A percentile compares a stretch with the other conserved stretches of the same genome.
Evolutionary conservation across 768 basidiomycete species (phyloP).

Genomic region (Leucocoprinus sp.): DNA sequence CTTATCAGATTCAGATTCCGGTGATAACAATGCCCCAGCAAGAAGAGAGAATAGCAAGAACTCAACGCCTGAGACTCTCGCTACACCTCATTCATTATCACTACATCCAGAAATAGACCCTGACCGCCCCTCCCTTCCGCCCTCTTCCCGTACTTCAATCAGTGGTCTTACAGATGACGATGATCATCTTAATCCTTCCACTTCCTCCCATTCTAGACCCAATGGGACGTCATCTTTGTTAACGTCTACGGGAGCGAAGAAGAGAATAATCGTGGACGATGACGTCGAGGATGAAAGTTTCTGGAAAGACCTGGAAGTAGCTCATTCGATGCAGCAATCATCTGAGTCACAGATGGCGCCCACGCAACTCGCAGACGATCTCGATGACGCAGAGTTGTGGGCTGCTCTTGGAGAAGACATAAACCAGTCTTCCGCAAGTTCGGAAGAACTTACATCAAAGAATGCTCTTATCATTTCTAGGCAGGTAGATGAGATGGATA

Average conservation of each 20-base stretch:
- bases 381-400: slow-evolving; percentile 22
- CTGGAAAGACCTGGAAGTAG: slow-evolving; percentile 62
- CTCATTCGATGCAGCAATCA: slow-evolving; percentile 14
- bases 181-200: slow-evolving; percentile 11
- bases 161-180: slow-evolving; percentile 16
- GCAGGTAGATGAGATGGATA: slow-evolving; percentile 5
- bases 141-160: slow-evolving; percentile 17
- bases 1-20: slow-evolving; percentile 12
- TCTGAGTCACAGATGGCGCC: slow-evolving; percentile 3
- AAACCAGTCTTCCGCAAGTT: slow-evolving; percentile 17
- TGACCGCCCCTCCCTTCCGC: slow-evolving; percentile 4
- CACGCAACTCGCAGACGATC: slow-evolving; percentile 16
- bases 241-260: neutral
- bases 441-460: slow-evolving; percentile 8
- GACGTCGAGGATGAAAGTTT: slow-evolving; percentile 51
- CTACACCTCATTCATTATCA: neutral
- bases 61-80: neutral
- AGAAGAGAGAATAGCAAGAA: slow-evolving; percentile 5
- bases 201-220: slow-evolving; percentile 4
- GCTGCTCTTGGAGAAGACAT: slow-evolving; percentile 13
- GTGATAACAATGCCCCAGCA: slow-evolving; percentile 10
- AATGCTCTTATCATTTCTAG: slow-evolving; percentile 22
- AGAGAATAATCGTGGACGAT: slow-evolving; percentile 11
- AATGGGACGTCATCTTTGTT: neutral
- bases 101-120: neutral